Evolutionary conservation across 345 rosid species (phyloP).

Genomic region (Abelmoschus esculentus): DNA sequence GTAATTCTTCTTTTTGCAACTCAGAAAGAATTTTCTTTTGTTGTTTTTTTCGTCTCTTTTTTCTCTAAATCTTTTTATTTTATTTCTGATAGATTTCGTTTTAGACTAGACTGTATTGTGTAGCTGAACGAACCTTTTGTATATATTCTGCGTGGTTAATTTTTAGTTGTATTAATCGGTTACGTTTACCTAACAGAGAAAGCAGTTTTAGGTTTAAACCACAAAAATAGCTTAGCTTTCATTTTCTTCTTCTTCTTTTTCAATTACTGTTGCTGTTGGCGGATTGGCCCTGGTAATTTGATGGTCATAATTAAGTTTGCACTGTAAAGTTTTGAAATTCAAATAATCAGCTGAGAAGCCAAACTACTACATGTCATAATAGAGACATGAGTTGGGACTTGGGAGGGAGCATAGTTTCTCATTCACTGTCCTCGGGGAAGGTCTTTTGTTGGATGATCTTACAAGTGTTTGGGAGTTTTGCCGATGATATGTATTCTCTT

Average conservation of each 20-base stretch:
- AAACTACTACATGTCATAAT: no score
- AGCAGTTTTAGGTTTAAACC: neutral
- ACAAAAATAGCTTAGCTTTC: neutral
- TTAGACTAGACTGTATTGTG: neutral
- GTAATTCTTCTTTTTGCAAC: constrained; percentile 1
- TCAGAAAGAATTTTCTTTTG: neutral
- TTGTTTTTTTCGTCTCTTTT: neutral
- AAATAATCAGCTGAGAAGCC: neutral
- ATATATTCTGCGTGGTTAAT: neutral
- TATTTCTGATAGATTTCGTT: neutral
- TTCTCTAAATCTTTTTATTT: neutral
- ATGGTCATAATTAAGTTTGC: neutral
- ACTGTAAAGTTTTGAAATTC: neutral
- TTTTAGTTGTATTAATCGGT: neutral
- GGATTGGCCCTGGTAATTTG: neutral
- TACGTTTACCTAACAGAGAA: neutral
- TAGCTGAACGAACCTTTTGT: neutral
- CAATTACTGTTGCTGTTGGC: neutral
- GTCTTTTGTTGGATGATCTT: no score
- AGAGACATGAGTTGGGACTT: no score
- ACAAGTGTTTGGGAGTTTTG: no score
- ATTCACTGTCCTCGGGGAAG: no score
- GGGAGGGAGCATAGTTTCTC: no score
- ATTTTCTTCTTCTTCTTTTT: neutral
- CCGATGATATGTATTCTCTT: no score